These are phyloP conservation scores for Penicillium soppii DNA, from an alignment of 495 filamentous ascomycete species.

Conservation along the genomic window DNA sequence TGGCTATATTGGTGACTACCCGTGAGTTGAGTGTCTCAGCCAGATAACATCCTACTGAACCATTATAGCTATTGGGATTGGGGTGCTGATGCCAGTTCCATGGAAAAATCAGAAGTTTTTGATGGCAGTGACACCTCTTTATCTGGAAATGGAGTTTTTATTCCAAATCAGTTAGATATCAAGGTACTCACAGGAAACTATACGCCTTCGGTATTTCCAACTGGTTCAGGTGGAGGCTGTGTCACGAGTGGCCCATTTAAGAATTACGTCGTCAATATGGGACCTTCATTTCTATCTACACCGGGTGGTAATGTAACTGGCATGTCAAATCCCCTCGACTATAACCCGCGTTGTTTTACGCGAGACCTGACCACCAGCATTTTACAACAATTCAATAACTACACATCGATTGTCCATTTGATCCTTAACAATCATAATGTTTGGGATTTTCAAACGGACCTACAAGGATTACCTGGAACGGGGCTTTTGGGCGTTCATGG, in stretches of 20 bases:
- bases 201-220: slow-evolving; percentile 29
- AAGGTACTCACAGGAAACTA: slow-evolving; percentile 12
- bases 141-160: slow-evolving; percentile 55
- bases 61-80: slow-evolving; percentile 59
- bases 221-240: slow-evolving; percentile 62
- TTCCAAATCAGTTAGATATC: slow-evolving; percentile 31
- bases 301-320: slow-evolving; percentile 15
- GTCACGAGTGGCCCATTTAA: slow-evolving; percentile 58
- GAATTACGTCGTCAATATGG: slow-evolving; percentile 44
- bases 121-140: slow-evolving; percentile 58
- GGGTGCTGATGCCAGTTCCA: slow-evolving; percentile 45
- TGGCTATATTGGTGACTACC: slow-evolving; percentile 54
- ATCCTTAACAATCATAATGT: slow-evolving; percentile 44
- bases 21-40: slow-evolving; percentile 8
- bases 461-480: slow-evolving; percentile 46
- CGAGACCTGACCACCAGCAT: slow-evolving; percentile 58
- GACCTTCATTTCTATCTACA: slow-evolving; percentile 40
- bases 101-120: slow-evolving; percentile 58
- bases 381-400: slow-evolving; percentile 46
- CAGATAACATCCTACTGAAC: not conserved
- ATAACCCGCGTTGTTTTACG: slow-evolving; percentile 62
- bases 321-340: slow-evolving; percentile 24
- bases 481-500: slow-evolving; percentile 56
- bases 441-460: slow-evolving; percentile 47
- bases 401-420: slow-evolving; percentile 42